phyloP scores from a whole-genome alignment of 2,329 filamentous ascomycete species.

The Aspergillus sp. region DNA sequence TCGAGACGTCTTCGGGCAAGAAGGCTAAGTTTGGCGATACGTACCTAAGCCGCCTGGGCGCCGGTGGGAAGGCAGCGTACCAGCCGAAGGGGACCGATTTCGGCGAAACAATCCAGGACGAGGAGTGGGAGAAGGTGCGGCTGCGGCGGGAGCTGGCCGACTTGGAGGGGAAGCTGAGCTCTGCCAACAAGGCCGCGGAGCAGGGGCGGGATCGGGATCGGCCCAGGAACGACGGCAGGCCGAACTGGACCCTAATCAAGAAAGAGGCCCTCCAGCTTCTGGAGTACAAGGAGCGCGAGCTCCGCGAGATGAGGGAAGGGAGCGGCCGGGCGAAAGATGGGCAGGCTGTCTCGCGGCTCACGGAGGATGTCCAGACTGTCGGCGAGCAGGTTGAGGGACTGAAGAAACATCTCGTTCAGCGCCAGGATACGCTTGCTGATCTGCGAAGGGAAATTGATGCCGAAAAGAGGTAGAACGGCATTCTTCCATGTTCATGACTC shows the following conservation, averaged over 20 bases:
- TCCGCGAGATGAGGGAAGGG: conserved; percentile 61
- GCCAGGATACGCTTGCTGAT: conserved; percentile 67
- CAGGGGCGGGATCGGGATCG: conserved; percentile 46
- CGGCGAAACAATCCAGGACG: conserved; percentile 68
- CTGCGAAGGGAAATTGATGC: conserved; percentile 76
- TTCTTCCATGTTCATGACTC: conserved; percentile 7
- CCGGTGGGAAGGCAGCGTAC: conserved; percentile 65
- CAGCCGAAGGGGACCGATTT: conserved; percentile 85
- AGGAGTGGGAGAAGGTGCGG: conserved; percentile 94
- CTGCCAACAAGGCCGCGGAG: conserved; percentile 66
- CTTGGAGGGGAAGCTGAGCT: conserved; percentile 76
- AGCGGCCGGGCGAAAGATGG: conserved; percentile 49
- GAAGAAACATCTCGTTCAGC: conserved; percentile 67
- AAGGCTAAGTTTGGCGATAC: conserved; percentile 98
- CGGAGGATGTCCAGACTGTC: conserved; percentile 82
- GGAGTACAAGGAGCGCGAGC: conserved; percentile 80
- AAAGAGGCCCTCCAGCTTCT: conserved; percentile 86
- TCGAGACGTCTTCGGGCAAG: conserved; percentile 71
- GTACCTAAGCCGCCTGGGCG: conserved; percentile 81
- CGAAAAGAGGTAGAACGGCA: conserved; percentile 52
- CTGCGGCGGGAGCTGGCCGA: conserved; percentile 87
- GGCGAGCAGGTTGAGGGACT: conserved; percentile 88
- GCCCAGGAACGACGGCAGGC: conserved; percentile 55
- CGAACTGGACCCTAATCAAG: conserved; percentile 85
- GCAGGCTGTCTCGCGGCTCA: conserved; percentile 63